Evolutionary conservation across 257 asterid species (phyloP), one percentile per base, ranked within the genome.

Genomic region (Mitragyna speciosa): DNA sequence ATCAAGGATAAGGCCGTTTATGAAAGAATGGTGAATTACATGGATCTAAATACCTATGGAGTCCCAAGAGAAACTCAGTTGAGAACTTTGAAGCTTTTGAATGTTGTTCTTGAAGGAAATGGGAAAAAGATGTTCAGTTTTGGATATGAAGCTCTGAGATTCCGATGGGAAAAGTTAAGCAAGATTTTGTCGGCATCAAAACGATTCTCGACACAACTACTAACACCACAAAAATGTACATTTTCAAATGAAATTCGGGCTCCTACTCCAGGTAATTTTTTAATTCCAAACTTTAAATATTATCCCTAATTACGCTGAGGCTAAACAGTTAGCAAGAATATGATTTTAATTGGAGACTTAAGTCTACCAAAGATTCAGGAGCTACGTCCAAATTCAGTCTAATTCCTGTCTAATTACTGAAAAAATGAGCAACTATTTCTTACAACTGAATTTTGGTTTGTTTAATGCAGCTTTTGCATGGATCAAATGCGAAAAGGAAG

Each of bases 41-140:
- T 92, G n/a, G 0, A 81, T 84, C 68, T 88, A 36, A 68, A 47
- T 63, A 74, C 79, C 20, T 52, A 64, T 24, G 82, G 85, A 10
- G 73, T 78, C 58, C 17, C 97, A 24, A 87, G 87, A 82, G 97
- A 91, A 6, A 17, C 89, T 67, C 97, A 91, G 48, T 69, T 94
- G 56, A 87, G 97, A 72, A 91, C 93, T 84, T 81, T 91, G 43
- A 82, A 88, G 82, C 92, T 94, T 10, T 70, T 92, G 77, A 86
- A 82, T 85, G 72, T 82, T 39, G 79, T 90, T 19, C 56, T 77
- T 3, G 49, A 65, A 7, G 92, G 87, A 33, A 76, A 88, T 58
- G 93, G 86, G 65, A 82, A 19, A 0, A 82, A 79, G n/a, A 79
- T 94, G 1, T 92, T 88, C 71, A 67, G 83, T 6, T 92, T 82